phyloP scores from a whole-genome alignment of 805 yeast genomes.

The Myxozyma melibiosi region DNA sequence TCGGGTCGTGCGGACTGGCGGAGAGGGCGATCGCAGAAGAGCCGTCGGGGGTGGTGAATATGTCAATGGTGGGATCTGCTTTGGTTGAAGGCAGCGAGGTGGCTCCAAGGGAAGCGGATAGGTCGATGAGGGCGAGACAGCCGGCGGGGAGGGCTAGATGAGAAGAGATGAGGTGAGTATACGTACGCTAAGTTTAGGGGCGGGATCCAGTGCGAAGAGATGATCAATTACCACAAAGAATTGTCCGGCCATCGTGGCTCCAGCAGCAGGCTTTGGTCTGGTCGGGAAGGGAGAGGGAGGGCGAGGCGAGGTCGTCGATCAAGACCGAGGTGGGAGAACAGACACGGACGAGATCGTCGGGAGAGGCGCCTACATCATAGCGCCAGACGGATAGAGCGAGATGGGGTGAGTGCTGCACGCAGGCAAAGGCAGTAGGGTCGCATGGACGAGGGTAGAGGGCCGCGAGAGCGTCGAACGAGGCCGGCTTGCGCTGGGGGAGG shows the following conservation, averaged over 20 bases:
- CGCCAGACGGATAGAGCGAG: conserved; percentile 27
- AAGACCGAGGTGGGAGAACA: conserved; percentile 19
- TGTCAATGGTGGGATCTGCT: neutral
- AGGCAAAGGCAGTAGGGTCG: conserved; percentile 23
- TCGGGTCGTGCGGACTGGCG: conserved; percentile 22
- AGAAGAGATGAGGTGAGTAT: neutral
- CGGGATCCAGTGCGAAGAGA: neutral
- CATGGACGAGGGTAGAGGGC: conserved; percentile 25
- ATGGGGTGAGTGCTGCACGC: conserved; percentile 23
- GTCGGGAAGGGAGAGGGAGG: neutral
- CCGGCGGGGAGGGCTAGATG: conserved; percentile 9
- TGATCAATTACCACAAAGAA: conserved; percentile 10
- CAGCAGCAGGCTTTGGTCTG: conserved; percentile 13
- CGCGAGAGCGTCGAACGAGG: conserved; percentile 27
- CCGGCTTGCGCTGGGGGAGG: conserved; percentile 28
- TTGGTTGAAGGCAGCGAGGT: neutral
- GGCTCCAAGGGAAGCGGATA: neutral
- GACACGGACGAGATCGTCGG: conserved; percentile 28
- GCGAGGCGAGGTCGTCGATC: neutral
- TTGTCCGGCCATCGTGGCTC: conserved; percentile 13
- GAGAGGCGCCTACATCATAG: conserved; percentile 11
- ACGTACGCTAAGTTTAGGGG: neutral
- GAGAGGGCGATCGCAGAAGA: conserved; percentile 15
- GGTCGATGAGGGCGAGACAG: conserved; percentile 11
- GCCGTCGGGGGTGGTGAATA: conserved; percentile 9